Conservation (phyloP, 83 land plant species). For the Thuja plicata region DNA sequence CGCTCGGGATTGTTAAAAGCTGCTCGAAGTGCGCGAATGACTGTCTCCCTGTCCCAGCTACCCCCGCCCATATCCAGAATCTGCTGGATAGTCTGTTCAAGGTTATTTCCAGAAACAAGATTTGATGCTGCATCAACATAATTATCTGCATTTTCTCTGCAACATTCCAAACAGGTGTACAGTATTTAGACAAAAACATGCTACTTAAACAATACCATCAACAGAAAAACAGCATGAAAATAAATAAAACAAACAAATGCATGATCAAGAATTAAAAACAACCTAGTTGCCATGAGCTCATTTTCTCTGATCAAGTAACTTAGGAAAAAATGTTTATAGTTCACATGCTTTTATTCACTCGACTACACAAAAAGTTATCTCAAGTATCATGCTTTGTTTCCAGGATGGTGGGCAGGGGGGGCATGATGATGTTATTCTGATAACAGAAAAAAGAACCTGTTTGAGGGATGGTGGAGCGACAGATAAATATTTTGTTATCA, state of each 20-base stretch:
- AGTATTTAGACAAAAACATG: background rate
- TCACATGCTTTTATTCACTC: background rate
- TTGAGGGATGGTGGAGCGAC: too few relatives aligned
- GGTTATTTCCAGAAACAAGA: slow-evolving; percentile 75
- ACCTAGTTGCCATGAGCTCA: background rate
- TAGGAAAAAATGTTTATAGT: background rate
- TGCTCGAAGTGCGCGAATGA: slow-evolving; percentile 91
- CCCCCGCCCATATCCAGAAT: slow-evolving; percentile 98
- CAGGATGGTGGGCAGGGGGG: too few relatives aligned
- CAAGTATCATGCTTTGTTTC: too few relatives aligned
- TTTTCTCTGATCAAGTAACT: background rate
- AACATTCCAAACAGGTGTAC: background rate
- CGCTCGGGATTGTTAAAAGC: slow-evolving; percentile 95
- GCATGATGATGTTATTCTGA: too few relatives aligned
- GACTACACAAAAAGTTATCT: background rate
- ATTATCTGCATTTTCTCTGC: slow-evolving; percentile 49
- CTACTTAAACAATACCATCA: background rate
- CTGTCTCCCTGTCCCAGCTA: slow-evolving; percentile 91
- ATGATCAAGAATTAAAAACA: background rate
- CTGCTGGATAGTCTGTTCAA: slow-evolving; percentile 77
- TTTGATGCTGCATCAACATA: slow-evolving; percentile 97
- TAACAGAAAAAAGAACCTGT: too few relatives aligned
- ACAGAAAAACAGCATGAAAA: background rate
- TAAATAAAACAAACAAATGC: background rate
- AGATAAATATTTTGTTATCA: too few relatives aligned